Base-by-base conservation (phyloP, 2,329 filamentous ascomycete species). In the Pestalotiopsis sp. region DNA sequence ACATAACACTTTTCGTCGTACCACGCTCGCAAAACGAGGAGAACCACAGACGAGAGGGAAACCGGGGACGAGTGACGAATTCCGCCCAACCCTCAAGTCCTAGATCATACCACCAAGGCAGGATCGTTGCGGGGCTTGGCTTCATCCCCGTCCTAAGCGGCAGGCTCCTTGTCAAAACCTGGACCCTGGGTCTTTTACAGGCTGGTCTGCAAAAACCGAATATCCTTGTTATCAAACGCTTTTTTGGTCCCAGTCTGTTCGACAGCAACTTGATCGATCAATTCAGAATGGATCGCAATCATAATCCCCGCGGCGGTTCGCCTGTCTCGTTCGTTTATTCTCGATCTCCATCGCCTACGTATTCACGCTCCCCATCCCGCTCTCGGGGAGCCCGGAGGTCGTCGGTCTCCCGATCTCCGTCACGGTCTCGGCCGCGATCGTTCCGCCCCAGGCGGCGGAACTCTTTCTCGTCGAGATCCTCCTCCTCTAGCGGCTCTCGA, bases 401-500 rank as follows among this genome's bases (percentile, higher is more conserved):
- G 24, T 61, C 65, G 9, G 35, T 61, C 39, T 62, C 65, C 14
- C 65, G 22, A 39, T 66, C 65, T 44, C 64, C 64, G 10, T 30
- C 44, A 17, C 55, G 55, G 13, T 58, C 64, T 14, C 24, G 64
- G 20, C 38, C 65, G 44, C 38, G 35, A 24, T 66, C 65, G 14
- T 57, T n/a, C 14, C 39, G 56, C 39, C 11, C 39, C 13, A 22
- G 65, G 20, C 65, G 57, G 40, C 65, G 65, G 14, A 24, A 52
- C 20, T 66, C 65, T 52, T n/a, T n/a, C 13, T 66, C 65, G 9
- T 66, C 65, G n/a, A 66, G 56, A 55, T 66, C 65, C 9, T 55
- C 56, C n/a, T 66, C 65, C 9, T 52, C 56, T 11, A 66, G 65
- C 35, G 56, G 65, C 24, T 66, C 65, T 10, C 57, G 20, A 22